These are phyloP conservation scores for Blastocystis sp. DNA, from an alignment of 352 stramenopile species.

Conservation along the genomic window DNA sequence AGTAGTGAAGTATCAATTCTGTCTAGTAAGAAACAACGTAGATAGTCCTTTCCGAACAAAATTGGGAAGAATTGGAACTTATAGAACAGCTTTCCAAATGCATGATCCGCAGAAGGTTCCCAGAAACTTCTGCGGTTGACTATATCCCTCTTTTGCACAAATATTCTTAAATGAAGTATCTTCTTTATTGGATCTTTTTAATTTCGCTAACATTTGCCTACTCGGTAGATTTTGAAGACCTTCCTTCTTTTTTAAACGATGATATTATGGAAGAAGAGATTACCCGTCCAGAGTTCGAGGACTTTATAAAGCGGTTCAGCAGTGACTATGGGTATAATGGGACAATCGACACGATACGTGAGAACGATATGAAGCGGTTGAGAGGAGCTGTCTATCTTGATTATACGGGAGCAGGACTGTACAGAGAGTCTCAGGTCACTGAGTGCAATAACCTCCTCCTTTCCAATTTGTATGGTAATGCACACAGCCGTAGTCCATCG, in stretches of 20 bases:
- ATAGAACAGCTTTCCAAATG: not conserved
- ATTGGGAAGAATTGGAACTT: not conserved
- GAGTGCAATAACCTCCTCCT: constrained; percentile 53
- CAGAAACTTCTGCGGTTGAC: not conserved
- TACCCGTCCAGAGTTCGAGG: constrained; percentile 39
- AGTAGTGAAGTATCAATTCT: not conserved
- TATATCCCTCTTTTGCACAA: not conserved
- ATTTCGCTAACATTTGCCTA: constrained; percentile 6
- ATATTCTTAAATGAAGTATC: not conserved
- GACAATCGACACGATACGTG: constrained; percentile 45
- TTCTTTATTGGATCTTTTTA: not conserved
- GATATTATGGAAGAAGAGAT: constrained; percentile 16
- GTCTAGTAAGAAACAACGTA: not conserved
- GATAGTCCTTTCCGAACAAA: not conserved
- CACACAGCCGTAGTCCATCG: constrained; percentile 61
- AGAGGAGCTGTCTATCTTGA: constrained; percentile 60
- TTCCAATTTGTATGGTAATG: constrained; percentile 58
- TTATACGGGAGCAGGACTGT: constrained; percentile 63
- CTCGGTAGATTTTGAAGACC: constrained; percentile 62
- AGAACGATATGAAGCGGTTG: constrained; percentile 64
- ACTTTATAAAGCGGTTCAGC: constrained; percentile 59
- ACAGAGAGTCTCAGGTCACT: constrained; percentile 33
- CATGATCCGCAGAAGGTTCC: not conserved
- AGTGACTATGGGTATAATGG: constrained; percentile 65
- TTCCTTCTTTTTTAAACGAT: constrained; percentile 40